A percentile compares a stretch with the other conserved stretches of the same genome.
phyloP scores from a whole-genome alignment of 305 asterid genomes.

The Fraxinus albicans region DNA sequence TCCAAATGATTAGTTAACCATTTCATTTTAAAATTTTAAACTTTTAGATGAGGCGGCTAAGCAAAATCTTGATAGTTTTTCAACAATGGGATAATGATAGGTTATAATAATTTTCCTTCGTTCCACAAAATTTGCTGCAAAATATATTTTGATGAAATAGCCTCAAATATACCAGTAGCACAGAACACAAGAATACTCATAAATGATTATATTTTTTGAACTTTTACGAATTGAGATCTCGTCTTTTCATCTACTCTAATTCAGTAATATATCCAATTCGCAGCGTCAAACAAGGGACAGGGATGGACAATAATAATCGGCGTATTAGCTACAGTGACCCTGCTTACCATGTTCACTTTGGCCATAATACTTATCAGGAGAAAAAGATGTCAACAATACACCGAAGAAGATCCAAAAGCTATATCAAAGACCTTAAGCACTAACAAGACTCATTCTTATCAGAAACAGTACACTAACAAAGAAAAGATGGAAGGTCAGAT shows the following conservation, averaged over 20 bases:
- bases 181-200: neutral
- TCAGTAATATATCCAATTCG: neutral
- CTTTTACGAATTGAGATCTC: neutral
- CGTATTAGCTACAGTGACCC: conserved; percentile 49
- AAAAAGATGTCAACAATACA: conserved; percentile 24
- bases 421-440: conserved; percentile 38
- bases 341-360: conserved; percentile 51
- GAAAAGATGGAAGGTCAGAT: conserved; percentile 50
- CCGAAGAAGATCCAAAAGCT: conserved; percentile 40
- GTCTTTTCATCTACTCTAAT: neutral
- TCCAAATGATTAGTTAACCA: neutral
- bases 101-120: neutral
- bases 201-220: neutral
- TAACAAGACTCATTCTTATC: conserved; percentile 38
- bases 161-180: neutral
- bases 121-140: neutral
- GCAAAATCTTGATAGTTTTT: neutral
- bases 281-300: conserved; percentile 32
- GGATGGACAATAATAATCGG: conserved; percentile 52
- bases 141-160: neutral
- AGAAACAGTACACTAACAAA: conserved; percentile 36
- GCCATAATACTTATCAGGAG: conserved; percentile 43
- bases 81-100: neutral
- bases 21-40: neutral
- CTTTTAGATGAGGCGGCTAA: neutral